Conservation (phyloP, 495 filamentous ascomycete genomes). For the Opeltia flavorubescens region DNA sequence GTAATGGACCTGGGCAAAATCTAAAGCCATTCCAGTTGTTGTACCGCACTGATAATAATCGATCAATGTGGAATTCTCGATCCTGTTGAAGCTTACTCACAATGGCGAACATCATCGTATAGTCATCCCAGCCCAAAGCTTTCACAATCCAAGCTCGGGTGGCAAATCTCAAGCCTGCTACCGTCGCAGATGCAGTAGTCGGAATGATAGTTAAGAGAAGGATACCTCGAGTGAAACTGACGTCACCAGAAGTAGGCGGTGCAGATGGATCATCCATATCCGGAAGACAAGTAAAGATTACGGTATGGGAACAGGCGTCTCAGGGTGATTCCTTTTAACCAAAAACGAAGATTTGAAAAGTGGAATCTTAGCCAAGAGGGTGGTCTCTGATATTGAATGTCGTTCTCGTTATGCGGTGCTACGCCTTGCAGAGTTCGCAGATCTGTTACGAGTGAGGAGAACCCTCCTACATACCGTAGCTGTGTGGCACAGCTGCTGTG, state of each 20-base stretch:
- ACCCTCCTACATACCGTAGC: too few species aligned
- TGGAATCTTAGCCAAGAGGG: too few species aligned
- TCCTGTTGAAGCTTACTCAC: not conserved
- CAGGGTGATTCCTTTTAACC: too few species aligned
- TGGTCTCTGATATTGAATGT: too few species aligned
- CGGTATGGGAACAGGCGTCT: too few species aligned
- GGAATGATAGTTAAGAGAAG: not conserved
- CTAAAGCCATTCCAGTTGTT: constrained; percentile 12
- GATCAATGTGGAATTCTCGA: not conserved
- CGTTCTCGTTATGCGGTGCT: too few species aligned
- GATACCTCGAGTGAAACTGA: constrained; percentile 1
- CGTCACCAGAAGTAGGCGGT: not conserved
- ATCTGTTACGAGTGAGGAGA: too few species aligned
- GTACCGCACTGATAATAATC: constrained; percentile 7
- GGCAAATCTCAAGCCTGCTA: not conserved
- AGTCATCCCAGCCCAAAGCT: constrained; percentile 15
- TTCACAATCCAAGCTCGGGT: constrained; percentile 14
- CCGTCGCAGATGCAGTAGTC: not conserved
- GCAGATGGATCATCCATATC: not conserved
- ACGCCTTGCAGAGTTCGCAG: too few species aligned
- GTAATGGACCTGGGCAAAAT: constrained; percentile 13
- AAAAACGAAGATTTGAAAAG: too few species aligned
- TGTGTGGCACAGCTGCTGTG: too few species aligned
- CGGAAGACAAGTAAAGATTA: too few species aligned
- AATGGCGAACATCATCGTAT: constrained; percentile 13